Evolutionary conservation across 805 yeast species (phyloP).

Genomic region (Wickerhamiella occidentalis): DNA sequence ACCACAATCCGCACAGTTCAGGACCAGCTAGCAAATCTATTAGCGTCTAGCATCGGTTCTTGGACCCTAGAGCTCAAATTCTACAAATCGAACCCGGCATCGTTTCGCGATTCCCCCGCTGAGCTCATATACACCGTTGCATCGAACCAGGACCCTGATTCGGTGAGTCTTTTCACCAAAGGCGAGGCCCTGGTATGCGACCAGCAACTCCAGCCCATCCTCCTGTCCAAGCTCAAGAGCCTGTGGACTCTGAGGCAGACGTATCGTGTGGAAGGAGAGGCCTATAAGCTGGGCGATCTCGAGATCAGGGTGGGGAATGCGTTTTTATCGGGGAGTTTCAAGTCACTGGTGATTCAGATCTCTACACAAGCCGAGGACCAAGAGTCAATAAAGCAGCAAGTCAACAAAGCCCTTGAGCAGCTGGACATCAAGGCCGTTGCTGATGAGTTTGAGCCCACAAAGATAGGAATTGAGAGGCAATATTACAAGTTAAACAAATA

Average conservation of each 20-base stretch:
- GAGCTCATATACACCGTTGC: constrained; percentile 25
- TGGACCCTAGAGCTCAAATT: constrained; percentile 63
- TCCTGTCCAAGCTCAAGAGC: constrained; percentile 48
- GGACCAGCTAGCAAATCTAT: constrained; percentile 55
- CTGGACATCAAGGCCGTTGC: not conserved
- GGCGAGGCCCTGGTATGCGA: constrained; percentile 34
- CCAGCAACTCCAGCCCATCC: constrained; percentile 45
- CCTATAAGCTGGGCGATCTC: constrained; percentile 38
- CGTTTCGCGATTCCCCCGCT: constrained; percentile 20
- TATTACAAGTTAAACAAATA: constrained; percentile 5
- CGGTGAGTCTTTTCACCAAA: constrained; percentile 25
- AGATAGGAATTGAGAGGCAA: not conserved
- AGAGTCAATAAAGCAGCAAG: not conserved
- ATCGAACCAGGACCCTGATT: constrained; percentile 23
- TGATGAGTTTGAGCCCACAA: not conserved
- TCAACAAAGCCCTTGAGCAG: not conserved
- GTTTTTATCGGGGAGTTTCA: constrained; percentile 60
- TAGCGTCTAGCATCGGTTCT: constrained; percentile 47
- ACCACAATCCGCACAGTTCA: constrained; percentile 53
- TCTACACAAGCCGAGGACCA: constrained; percentile 12
- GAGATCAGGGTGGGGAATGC: constrained; percentile 56
- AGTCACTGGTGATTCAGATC: constrained; percentile 55
- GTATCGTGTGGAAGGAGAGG: constrained; percentile 62
- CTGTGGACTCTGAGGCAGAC: constrained; percentile 60
- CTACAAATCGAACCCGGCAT: constrained; percentile 48